Evolutionary conservation across 352 stramenopile genomes (phyloP).

Genomic region (Hyaloperonospora arabidopsidis): DNA sequence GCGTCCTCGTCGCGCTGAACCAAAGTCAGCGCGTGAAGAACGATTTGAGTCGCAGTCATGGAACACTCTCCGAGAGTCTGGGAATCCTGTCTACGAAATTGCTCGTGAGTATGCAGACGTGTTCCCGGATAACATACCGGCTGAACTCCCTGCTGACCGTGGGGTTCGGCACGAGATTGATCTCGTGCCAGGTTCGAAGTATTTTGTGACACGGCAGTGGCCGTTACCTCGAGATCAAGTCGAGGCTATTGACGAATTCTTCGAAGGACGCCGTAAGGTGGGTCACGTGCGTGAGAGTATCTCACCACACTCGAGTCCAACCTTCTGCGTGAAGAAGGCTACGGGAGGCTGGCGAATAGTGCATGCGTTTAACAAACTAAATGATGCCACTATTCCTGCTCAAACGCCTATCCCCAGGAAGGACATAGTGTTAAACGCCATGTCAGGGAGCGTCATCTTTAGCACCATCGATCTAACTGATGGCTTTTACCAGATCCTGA

Average conservation of each 20-base stretch:
- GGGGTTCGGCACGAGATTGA: constrained; percentile 1
- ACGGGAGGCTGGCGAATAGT: not conserved
- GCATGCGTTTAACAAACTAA: too few relatives aligned
- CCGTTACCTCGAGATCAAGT: not conserved
- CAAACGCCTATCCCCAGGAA: too few relatives aligned
- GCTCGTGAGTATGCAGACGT: not conserved
- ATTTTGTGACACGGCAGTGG: not conserved
- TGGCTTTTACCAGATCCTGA: too few relatives aligned
- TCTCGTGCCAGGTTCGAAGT: constrained; percentile 1
- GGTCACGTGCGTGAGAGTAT: not conserved
- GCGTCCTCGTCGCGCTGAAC: too few relatives aligned
- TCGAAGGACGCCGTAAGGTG: not conserved
- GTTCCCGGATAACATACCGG: not conserved
- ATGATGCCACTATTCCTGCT: too few relatives aligned
- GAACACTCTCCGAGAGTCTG: too few relatives aligned
- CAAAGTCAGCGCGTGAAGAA: too few relatives aligned
- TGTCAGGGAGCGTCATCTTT: too few relatives aligned
- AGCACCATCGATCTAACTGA: too few relatives aligned
- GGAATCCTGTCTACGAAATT: not conserved
- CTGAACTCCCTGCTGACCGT: not conserved
- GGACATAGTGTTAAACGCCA: too few relatives aligned
- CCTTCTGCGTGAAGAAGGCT: not conserved
- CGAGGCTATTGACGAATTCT: not conserved
- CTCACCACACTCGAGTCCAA: not conserved
- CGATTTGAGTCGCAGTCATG: too few relatives aligned